Base-by-base conservation (phyloP, 768 basidiomycete genomes). In the Trametes sanguinea region DNA sequence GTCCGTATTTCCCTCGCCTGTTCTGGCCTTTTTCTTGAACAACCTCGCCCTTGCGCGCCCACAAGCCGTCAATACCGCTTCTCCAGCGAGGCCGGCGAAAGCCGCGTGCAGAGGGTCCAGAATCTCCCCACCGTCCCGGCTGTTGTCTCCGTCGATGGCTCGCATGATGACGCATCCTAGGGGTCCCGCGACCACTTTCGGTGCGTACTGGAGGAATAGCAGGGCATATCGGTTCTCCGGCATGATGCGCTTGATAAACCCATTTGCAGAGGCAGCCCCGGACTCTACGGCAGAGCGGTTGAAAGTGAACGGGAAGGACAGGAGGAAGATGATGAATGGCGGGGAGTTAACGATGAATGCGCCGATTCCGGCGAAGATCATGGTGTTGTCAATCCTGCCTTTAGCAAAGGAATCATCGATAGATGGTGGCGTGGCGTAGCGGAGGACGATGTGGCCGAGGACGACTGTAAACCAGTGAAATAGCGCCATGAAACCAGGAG, bases 161-260 rank as follows among this genome's bases (percentile, higher is more conserved):
- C 47, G 44, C 42, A 61, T 44, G 4, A 61, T 45, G n/a, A n/a
- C 8, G 50, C 40, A 61, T 5, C 60, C 60, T 6, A 61, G 45
- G 29, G 60, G 60, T 6, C 29, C 60, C 3, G 54, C 60, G 11
- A 22, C 2, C 22, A 61, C 27, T 13, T 54, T 46, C 42, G 60
- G 60, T 2, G 60, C 54, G 48, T 61, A 61, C 40, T 61, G 55
- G 30, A 61, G 29, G 54, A 56, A 50, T 10, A 56, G 10, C 8
- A 51, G 47, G 0, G 42, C 32, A 13, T 51, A 45, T 11, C 50
- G 54, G 43, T 56, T 61, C 46, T 51, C 35, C 2, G 60, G 60
- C 40, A 54, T 61, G 33, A 61, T 61, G 27, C 60, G 60, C 40
- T 54, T 51, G 47, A 61, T 44, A 47, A 61, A 61, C 48, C 51